Evolutionary conservation across 108 stramenopile species (phyloP), one percentile per base, ranked within the genome.

Genomic region (Fragilaria crotonensis): DNA sequence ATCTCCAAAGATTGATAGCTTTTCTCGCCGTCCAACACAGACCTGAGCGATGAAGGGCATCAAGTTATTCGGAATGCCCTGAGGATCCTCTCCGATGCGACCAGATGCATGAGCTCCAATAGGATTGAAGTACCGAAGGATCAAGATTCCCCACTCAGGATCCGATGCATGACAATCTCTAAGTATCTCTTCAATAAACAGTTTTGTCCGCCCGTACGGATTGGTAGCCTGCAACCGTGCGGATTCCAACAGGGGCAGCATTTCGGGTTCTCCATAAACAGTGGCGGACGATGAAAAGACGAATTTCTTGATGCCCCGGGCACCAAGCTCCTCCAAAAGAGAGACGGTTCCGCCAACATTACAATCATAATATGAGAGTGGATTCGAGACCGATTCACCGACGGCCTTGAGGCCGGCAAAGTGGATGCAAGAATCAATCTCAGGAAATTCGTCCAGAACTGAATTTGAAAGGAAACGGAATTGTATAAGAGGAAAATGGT

Each of bases 321-420:
- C 28, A 21, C 68, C 54, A 49, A 94, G 50, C 9, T 57, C 47
- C 33, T 88, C 64, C 30, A 94, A 57, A 28, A 99, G 67, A 47
- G 77, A 77, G 3, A 95, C 71, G 1, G 98, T 97, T 4, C 96
- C 95, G 19, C 90, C 90, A 58, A 99, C 71, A 72, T 99, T 99
- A 71, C 94, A 96, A 50, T 93, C 75, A 70, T 99, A 98, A 70
- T 99, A 99, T 29, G 60, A 59, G n/a, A 99, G 59, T 4, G 98
- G 98, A 41, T 89, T 80, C 0, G 86, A 52, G 0, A 88, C 83
- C 1, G 86, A 88, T 66, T 96, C 92, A 20, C 97, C 96, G 5
- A 96, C 96, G 0, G 96, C 97, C 71, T 99, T 99, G 31, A 99
- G 75, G 0, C 96, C 98, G n/a, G 98, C 98, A 76, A 99, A 99